These are phyloP conservation scores for Cytospora mali DNA, from an alignment of 2,329 filamentous ascomycete species.

Conservation along the genomic window DNA sequence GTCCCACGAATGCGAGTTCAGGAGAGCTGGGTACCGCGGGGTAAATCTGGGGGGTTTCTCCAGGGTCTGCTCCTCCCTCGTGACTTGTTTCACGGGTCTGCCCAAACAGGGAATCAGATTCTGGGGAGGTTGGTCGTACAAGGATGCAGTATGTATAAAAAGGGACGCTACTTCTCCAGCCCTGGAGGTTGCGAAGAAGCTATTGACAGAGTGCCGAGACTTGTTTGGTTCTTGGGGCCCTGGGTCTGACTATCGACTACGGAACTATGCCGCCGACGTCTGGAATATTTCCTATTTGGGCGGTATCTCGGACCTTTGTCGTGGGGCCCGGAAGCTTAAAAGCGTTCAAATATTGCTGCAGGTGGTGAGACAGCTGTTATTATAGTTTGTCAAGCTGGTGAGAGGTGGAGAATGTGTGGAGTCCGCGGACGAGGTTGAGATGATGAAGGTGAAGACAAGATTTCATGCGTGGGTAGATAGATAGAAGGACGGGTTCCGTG, in stretches of 20 bases:
- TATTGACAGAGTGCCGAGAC: conserved; percentile 22
- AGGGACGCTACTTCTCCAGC: conserved; percentile 10
- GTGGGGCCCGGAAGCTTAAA: not conserved
- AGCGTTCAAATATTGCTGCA: not conserved
- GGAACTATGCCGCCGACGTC: conserved; percentile 25
- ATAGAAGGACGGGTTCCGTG: conserved; percentile 1
- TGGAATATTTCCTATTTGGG: conserved; percentile 26
- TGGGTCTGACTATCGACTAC: conserved; percentile 17
- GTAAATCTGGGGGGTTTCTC: conserved; percentile 5
- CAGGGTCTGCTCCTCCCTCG: conserved; percentile 3
- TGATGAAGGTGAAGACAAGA: not conserved
- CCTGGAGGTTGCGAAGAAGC: not conserved
- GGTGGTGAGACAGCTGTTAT: not conserved
- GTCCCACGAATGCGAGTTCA: not conserved
- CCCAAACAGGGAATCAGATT: conserved; percentile 15
- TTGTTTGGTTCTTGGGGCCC: not conserved
- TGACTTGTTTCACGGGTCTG: conserved; percentile 19
- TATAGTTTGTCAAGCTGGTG: not conserved
- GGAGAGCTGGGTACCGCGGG: conserved; percentile 11
- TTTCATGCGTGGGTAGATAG: not conserved
- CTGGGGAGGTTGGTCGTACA: conserved; percentile 3
- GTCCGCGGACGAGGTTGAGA: not conserved
- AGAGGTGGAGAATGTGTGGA: not conserved
- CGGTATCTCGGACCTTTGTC: not conserved
- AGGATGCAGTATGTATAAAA: not conserved